Conservation (phyloP, 352 stramenopile genomes). For the Detonula confervacea region DNA sequence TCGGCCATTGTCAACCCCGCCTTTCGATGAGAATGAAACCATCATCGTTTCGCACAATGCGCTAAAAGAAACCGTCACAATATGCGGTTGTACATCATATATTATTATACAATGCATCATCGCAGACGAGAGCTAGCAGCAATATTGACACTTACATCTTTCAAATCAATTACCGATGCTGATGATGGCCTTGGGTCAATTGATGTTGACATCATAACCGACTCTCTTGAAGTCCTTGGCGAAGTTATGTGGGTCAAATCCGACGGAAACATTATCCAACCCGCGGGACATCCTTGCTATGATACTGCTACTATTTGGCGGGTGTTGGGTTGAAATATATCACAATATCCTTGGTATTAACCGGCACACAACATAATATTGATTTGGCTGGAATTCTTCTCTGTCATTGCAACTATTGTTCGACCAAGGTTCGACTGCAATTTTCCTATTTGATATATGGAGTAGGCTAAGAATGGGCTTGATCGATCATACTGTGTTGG, state of each 20-base stretch:
- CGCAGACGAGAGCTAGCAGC: not conserved
- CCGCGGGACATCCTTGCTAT: slow-evolving; percentile 9
- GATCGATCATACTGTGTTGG: slow-evolving; percentile 35
- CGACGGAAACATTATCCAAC: slow-evolving; percentile 22
- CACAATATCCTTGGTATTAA: slow-evolving; percentile 27
- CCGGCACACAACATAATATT: slow-evolving; percentile 8
- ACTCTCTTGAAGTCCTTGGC: slow-evolving; percentile 4
- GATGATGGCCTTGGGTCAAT: slow-evolving; percentile 4
- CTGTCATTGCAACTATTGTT: not conserved
- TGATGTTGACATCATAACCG: slow-evolving; percentile 23
- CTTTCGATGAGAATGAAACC: too few relatives aligned
- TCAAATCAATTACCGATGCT: not conserved
- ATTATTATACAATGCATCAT: not conserved
- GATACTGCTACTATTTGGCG: slow-evolving; percentile 12
- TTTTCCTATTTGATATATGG: slow-evolving; percentile 9
- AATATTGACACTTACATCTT: not conserved
- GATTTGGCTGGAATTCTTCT: not conserved
- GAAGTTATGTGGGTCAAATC: slow-evolving; percentile 4
- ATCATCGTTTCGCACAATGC: too few relatives aligned
- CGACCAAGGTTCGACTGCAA: too few relatives aligned
- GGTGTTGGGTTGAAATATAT: slow-evolving; percentile 4
- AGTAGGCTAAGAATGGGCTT: slow-evolving; percentile 22
- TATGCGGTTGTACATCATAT: not conserved
- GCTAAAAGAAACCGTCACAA: too few relatives aligned
- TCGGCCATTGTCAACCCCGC: too few relatives aligned